A percentile compares a stretch with the other conserved stretches of the same genome.
phyloP scores from a whole-genome alignment of 176 grass and related monocot genomes.

The Rhynchospora pubera region DNA sequence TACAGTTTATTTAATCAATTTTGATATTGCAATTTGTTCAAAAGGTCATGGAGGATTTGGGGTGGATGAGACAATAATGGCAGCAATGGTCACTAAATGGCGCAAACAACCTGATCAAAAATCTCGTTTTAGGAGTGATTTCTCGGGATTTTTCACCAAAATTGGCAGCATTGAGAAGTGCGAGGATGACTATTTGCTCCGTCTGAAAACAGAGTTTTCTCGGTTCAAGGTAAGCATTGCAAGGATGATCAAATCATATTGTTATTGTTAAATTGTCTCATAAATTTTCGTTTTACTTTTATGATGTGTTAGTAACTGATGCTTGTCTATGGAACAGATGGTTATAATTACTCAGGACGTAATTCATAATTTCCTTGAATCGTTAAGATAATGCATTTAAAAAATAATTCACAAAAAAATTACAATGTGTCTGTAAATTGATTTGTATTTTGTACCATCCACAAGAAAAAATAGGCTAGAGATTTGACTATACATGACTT shows the following conservation, averaged over 20 bases:
- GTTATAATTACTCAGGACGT: background rate
- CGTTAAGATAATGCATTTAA: background rate
- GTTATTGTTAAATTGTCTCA: background rate
- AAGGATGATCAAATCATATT: background rate
- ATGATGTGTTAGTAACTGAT: background rate
- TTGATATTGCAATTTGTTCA: background rate
- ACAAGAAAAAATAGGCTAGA: too few relatives aligned
- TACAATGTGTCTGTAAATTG: too few relatives aligned
- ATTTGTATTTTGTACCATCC: too few relatives aligned
- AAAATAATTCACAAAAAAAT: too few relatives aligned
- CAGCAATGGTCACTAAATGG: slow-evolving; percentile 47
- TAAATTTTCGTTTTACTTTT: background rate
- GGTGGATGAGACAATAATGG: slow-evolving; percentile 62
- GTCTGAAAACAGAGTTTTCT: slow-evolving; percentile 52
- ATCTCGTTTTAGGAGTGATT: slow-evolving; percentile 38
- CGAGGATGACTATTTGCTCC: slow-evolving; percentile 51
- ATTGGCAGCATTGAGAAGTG: slow-evolving; percentile 46
- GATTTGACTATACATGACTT: too few relatives aligned
- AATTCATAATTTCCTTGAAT: background rate
- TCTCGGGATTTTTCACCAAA: slow-evolving; percentile 41
- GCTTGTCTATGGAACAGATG: background rate
- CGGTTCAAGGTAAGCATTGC: slow-evolving; percentile 40
- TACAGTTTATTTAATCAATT: background rate
- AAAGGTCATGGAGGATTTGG: slow-evolving; percentile 67
- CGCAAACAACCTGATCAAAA: slow-evolving; percentile 55